phyloP scores from a whole-genome alignment of 176 grass and related monocot species.

The Saccharum officinarum region DNA sequence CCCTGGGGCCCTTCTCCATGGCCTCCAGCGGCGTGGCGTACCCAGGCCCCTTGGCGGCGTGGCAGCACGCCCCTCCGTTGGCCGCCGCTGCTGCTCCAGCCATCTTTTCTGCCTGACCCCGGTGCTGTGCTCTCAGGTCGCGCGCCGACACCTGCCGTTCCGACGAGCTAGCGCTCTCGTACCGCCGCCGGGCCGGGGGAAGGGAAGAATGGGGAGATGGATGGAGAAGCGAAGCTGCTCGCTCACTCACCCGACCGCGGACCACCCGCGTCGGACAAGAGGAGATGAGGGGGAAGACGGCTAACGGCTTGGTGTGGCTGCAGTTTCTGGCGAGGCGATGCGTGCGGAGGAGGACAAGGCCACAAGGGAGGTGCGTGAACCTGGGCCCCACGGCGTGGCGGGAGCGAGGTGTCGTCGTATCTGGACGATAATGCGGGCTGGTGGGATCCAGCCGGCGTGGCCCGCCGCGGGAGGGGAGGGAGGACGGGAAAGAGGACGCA shows the following conservation, averaged over 20 bases:
- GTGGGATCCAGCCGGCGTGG: neutral
- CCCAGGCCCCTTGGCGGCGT: conserved; percentile 52
- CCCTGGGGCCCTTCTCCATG: conserved; percentile 75
- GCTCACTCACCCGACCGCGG: neutral
- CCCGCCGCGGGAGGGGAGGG: neutral
- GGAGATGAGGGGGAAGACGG: neutral
- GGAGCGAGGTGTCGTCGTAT: conserved; percentile 9
- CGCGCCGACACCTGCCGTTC: neutral
- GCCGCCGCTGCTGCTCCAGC: conserved; percentile 6
- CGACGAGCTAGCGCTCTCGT: neutral
- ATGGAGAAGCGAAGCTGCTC: neutral
- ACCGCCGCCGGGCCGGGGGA: neutral
- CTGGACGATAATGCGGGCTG: conserved; percentile 45
- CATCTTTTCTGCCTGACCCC: conserved; percentile 1
- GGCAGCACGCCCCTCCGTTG: conserved; percentile 40
- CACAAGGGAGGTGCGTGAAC: neutral
- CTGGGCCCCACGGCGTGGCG: conserved; percentile 34
- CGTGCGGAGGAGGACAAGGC: neutral
- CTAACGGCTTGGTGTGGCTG: neutral
- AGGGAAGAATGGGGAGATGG: neutral
- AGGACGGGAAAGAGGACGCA: too few species aligned
- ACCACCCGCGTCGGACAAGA: neutral
- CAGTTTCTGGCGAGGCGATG: neutral
- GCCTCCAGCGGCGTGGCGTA: conserved; percentile 87
- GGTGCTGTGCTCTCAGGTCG: conserved; percentile 49